Evolutionary conservation across 179 eudicot species (phyloP).

Genomic region (Nepenthes alata): DNA sequence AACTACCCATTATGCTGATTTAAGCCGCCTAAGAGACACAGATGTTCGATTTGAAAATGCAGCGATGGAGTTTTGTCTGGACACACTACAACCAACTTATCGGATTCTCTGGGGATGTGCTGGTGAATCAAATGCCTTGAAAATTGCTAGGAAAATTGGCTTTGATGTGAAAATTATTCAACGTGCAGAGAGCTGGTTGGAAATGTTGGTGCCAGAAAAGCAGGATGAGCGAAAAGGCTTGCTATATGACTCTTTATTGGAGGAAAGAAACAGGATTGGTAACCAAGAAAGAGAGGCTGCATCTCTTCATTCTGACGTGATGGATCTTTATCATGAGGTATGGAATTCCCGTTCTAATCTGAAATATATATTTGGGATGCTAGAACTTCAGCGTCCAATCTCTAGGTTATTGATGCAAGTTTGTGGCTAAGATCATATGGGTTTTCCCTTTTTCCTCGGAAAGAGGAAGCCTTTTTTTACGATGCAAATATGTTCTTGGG

Average conservation of each 20-base stretch:
- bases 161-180: constrained; percentile 65
- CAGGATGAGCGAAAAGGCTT: constrained; percentile 48
- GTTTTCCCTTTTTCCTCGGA: no score
- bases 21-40: constrained; percentile 52
- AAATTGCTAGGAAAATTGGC: constrained; percentile 75
- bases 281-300: constrained; percentile 48
- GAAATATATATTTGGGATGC: not conserved
- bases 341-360: not conserved
- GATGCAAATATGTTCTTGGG: no score
- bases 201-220: constrained; percentile 72
- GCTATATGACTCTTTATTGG: constrained; percentile 59
- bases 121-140: constrained; percentile 91
- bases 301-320: constrained; percentile 49
- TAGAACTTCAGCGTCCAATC: no score
- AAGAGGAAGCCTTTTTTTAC: no score
- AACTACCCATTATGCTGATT: constrained; percentile 91
- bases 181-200: constrained; percentile 66
- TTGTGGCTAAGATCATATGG: no score
- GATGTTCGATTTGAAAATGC: constrained; percentile 79
- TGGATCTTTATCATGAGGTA: constrained; percentile 72
- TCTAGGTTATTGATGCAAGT: no score
- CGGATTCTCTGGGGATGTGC: constrained; percentile 80
- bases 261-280: constrained; percentile 64
- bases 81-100: constrained; percentile 77
- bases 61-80: constrained; percentile 87